Evolutionary conservation across 805 yeast species (phyloP).

Genomic region (Starmerella stigmatis): DNA sequence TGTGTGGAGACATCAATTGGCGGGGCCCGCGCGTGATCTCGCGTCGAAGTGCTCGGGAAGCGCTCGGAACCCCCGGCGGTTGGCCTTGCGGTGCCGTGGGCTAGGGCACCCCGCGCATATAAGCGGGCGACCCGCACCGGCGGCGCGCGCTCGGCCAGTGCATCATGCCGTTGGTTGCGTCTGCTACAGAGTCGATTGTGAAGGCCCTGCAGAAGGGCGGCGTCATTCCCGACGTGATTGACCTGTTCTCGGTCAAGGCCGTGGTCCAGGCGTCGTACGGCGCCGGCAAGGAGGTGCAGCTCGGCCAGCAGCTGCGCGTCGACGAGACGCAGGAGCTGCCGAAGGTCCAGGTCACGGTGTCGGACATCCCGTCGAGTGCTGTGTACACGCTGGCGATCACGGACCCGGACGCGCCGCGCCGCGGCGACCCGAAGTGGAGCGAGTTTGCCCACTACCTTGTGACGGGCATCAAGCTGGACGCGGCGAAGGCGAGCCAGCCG

Average conservation of each 20-base stretch:
- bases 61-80: no score
- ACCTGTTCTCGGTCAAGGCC: constrained; percentile 27
- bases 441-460: constrained; percentile 71
- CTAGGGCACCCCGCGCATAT: constrained; percentile 2
- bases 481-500: constrained; percentile 25
- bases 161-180: constrained; percentile 26
- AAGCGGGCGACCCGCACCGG: no score
- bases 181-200: constrained; percentile 28
- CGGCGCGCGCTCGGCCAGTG: no score
- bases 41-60: no score
- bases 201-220: constrained; percentile 36
- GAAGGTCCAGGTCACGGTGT: constrained; percentile 51
- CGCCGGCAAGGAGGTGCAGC: constrained; percentile 50
- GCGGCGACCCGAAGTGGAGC: constrained; percentile 74
- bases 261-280: constrained; percentile 51
- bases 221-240: constrained; percentile 37
- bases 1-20: no score
- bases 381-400: constrained; percentile 72
- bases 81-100: no score
- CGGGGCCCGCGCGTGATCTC: neutral
- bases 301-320: constrained; percentile 64
- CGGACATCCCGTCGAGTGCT: constrained; percentile 37
- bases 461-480: constrained; percentile 31
- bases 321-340: constrained; percentile 63
- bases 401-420: constrained; percentile 90